Conservation (phyloP, 441 rosid genomes). For the Pelargonium fulgidum region DNA sequence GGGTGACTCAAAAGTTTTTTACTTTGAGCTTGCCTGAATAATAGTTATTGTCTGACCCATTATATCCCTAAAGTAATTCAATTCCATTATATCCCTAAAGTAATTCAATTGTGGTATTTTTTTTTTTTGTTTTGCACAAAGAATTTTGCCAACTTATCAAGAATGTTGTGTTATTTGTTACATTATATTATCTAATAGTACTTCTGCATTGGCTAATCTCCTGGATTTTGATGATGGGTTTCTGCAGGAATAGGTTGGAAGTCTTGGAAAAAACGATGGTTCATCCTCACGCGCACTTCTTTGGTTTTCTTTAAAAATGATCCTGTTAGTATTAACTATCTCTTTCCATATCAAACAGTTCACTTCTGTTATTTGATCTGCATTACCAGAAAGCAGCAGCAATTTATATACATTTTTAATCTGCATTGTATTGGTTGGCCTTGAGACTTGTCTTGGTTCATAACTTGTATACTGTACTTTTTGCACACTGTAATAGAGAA, state of each 20-base stretch:
- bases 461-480: neutral
- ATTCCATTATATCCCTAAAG: neutral
- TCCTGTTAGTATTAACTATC: slow-evolving; percentile 59
- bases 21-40: neutral
- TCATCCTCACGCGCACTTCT: slow-evolving; percentile 87
- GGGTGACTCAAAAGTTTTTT: too few relatives aligned
- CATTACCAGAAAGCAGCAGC: neutral
- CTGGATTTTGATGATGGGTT: slow-evolving; percentile 12
- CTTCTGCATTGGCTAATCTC: slow-evolving; percentile 5
- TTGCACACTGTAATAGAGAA: neutral
- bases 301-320: slow-evolving; percentile 96
- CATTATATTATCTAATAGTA: neutral
- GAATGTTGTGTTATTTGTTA: neutral
- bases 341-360: neutral
- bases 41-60: neutral
- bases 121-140: neutral
- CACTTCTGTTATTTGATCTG: neutral
- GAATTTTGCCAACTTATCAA: neutral
- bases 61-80: neutral
- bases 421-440: neutral
- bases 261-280: slow-evolving; percentile 99
- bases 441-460: neutral
- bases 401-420: neutral
- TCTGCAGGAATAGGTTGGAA: slow-evolving; percentile 94
- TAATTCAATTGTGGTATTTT: neutral